A percentile compares a stretch with the other conserved stretches of the same genome.
Conservation (phyloP, 257 asterid species). For the Petunia axillaris region DNA sequence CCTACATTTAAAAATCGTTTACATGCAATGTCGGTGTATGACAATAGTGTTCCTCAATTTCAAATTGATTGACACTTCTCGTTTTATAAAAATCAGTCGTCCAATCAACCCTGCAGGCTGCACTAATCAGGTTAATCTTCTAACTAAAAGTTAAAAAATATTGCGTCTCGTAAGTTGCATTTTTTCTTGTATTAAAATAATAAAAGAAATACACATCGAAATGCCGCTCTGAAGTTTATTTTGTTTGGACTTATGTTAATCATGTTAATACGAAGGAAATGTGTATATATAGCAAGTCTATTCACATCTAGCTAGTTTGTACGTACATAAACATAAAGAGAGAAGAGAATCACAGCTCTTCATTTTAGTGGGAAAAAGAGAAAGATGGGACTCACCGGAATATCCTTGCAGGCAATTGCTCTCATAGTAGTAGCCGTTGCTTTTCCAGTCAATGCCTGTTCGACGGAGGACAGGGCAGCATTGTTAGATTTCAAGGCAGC, state of each 20-base stretch:
- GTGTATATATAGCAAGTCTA: not conserved
- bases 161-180: not conserved
- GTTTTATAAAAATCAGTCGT: too few relatives aligned
- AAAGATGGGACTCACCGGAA: not conserved
- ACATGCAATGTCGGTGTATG: too few relatives aligned
- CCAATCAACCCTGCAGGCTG: too few relatives aligned
- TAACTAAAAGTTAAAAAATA: too few relatives aligned
- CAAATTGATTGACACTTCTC: too few relatives aligned
- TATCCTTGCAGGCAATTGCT: not conserved
- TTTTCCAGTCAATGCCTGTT: slow-evolving; percentile 50
- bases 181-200: not conserved
- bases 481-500: slow-evolving; percentile 60
- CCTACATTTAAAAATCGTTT: too few relatives aligned
- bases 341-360: not conserved
- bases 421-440: slow-evolving; percentile 37
- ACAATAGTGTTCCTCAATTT: too few relatives aligned
- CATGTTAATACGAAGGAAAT: not conserved
- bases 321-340: not conserved
- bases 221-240: not conserved
- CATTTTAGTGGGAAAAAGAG: not conserved
- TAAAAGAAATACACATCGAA: not conserved
- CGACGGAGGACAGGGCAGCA: slow-evolving; percentile 70
- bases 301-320: too few relatives aligned
- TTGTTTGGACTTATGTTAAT: not conserved
- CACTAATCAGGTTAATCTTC: too few relatives aligned